Base-by-base conservation (phyloP, 768 basidiomycete genomes). In the Lyophyllum shimeji region DNA sequence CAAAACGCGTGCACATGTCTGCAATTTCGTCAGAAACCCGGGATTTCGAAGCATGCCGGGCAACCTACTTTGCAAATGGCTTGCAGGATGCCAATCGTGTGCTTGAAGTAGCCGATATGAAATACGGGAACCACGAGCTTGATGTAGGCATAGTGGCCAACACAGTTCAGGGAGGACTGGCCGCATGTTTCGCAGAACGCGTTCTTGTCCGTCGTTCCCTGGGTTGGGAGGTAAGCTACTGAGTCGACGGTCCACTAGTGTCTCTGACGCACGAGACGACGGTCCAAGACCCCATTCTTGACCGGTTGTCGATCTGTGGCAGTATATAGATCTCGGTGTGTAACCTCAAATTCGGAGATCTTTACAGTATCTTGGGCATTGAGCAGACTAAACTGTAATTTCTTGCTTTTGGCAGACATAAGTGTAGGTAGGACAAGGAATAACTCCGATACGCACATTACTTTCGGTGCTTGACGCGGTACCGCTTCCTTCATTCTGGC, bases 141-240 rank as follows among this genome's bases (percentile, higher is more conserved):
- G 75, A 99, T 98, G 74, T 98, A 98, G 4, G 95, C 95, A 69
- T 97, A 98, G 71, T 99, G 97, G 1, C 97, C 97, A 21, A 97
- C 95, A 68, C 97, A 99, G 58, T 97, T 93, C 2, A 94, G 90
- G 25, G 93, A 87, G 17, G 83, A 86, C 59, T 94, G 84, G 7
- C 93, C 93, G 65, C 97, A 99, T 0, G 97, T 99, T 71, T 95
- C 92, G 72, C 97, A 99, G 66, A 87, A 89, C 24, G 89, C 83
- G 56, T 79, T 83, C 77, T 98, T 98, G 68, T 97, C 95, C 39
- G 93, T 92, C 3, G 95, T 96, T 42, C 97, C 97, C 95, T 97
- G 61, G 27, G 49, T 46, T 50, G 20, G 21, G 55, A 20, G 39
- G 25, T 46, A 20, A 57, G 29, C 31, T 12, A 11, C 12, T 2